Evolutionary conservation across 2,329 filamentous ascomycete genomes (phyloP).

Genomic region (Fusarium sp.): DNA sequence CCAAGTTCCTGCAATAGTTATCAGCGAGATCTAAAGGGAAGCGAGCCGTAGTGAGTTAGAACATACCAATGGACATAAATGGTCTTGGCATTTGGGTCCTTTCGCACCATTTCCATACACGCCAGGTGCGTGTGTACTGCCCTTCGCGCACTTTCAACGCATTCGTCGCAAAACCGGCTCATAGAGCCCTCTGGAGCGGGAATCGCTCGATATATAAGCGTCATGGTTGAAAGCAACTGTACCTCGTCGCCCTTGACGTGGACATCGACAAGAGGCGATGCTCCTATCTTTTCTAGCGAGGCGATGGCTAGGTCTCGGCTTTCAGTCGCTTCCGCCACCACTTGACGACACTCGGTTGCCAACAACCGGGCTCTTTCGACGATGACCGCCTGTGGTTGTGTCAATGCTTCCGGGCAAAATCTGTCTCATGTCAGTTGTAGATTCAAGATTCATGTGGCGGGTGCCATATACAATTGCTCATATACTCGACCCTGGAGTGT

Average conservation of each 20-base stretch:
- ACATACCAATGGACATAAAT: constrained; percentile 66
- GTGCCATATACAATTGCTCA: constrained; percentile 55
- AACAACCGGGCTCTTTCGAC: constrained; percentile 54
- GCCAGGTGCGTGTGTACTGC: constrained; percentile 60
- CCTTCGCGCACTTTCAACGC: constrained; percentile 62
- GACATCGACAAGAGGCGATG: constrained; percentile 56
- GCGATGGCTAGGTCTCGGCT: constrained; percentile 51
- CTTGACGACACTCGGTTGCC: constrained; percentile 52
- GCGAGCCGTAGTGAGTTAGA: not conserved
- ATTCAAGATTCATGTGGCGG: not conserved
- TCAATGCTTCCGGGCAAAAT: constrained; percentile 64
- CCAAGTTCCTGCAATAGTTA: constrained; percentile 58
- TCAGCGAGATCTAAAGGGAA: constrained; percentile 12
- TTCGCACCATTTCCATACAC: constrained; percentile 58
- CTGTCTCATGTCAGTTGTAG: constrained; percentile 39
- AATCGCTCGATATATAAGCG: constrained; percentile 65
- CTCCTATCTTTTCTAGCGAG: constrained; percentile 53
- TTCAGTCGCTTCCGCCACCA: constrained; percentile 52
- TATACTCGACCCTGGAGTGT: constrained; percentile 71
- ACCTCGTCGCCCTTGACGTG: constrained; percentile 62
- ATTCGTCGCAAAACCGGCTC: constrained; percentile 61
- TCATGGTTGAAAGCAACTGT: constrained; percentile 60
- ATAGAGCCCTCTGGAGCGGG: constrained; percentile 57
- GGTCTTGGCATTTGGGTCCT: constrained; percentile 55
- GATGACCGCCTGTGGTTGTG: constrained; percentile 54